Conservation (phyloP, 176 grass and related monocot species). For the Aechmea fasciata region DNA sequence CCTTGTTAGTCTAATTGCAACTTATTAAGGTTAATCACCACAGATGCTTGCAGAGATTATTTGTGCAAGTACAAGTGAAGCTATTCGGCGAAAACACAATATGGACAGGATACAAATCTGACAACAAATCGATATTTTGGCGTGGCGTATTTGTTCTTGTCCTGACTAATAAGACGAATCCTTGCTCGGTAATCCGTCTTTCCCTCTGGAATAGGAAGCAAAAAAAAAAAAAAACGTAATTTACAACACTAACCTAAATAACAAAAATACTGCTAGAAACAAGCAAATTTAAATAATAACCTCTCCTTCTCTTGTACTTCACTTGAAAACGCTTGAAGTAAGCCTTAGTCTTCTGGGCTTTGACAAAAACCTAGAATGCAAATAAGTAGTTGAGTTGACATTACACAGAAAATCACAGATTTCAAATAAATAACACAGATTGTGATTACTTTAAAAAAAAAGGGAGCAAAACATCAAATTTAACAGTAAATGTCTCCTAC, state of each 20-base stretch:
- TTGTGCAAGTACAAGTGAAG: too few relatives aligned
- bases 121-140: constrained; percentile 64
- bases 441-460: not conserved
- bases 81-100: not conserved
- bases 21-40: constrained; percentile 15
- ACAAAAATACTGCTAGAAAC: not conserved
- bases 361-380: constrained; percentile 38
- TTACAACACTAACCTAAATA: not conserved
- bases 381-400: not conserved
- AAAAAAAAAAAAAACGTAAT: not conserved
- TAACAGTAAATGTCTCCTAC: not conserved
- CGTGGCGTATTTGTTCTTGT: constrained; percentile 64
- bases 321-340: constrained; percentile 79
- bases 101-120: constrained; percentile 42
- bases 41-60: too few relatives aligned
- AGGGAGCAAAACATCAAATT: not conserved
- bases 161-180: constrained; percentile 58
- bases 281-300: constrained; percentile 14
- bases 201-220: constrained; percentile 29
- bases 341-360: constrained; percentile 38
- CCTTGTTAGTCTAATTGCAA: constrained; percentile 42
- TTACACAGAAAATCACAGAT: not conserved
- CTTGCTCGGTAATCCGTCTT: constrained; percentile 64
- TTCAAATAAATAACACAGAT: not conserved
- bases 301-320: constrained; percentile 58